Evolutionary conservation across 768 basidiomycete genomes (phyloP).

Genomic region (Suillus alpinus): DNA sequence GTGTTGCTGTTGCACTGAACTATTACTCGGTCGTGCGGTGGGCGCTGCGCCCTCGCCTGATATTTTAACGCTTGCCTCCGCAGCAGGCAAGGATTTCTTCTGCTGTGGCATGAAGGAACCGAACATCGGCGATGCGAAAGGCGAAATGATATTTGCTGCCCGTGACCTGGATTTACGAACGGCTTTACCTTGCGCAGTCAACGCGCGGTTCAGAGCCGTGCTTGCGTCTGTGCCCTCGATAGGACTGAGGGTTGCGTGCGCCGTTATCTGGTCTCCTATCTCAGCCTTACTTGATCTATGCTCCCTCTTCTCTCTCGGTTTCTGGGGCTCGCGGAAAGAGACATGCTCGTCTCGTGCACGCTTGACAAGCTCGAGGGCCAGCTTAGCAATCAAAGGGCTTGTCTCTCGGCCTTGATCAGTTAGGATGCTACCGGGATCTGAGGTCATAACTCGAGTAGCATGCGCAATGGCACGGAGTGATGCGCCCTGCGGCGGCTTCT

Average conservation of each 20-base stretch:
- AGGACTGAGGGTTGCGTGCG: constrained; percentile 43
- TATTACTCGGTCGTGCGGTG: constrained; percentile 4
- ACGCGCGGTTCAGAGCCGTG: constrained; percentile 44
- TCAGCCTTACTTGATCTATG: constrained; percentile 27
- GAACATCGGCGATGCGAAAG: constrained; percentile 58
- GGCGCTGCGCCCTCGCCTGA: constrained; percentile 13
- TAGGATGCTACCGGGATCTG: constrained; percentile 71
- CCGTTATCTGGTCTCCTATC: constrained; percentile 30
- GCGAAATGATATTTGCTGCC: constrained; percentile 33
- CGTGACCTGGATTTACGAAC: constrained; percentile 35
- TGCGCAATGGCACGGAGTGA: constrained; percentile 75
- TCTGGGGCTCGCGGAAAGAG: constrained; percentile 33
- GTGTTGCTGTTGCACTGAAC: constrained; percentile 16
- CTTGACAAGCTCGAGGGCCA: constrained; percentile 67
- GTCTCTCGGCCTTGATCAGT: constrained; percentile 68
- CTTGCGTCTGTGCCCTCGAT: constrained; percentile 42
- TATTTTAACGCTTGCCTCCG: constrained; percentile 18
- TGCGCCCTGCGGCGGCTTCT: constrained; percentile 51
- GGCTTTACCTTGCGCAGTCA: constrained; percentile 35
- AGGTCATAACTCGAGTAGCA: constrained; percentile 85
- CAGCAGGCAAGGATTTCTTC: constrained; percentile 35
- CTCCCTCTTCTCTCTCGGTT: constrained; percentile 48
- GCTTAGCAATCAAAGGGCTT: constrained; percentile 51
- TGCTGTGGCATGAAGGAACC: constrained; percentile 55
- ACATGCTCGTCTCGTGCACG: constrained; percentile 66